A percentile compares a stretch with the other conserved stretches of the same genome.
Evolutionary conservation across 306 rosid species (phyloP).

Genomic region (Styphnolobium japonicum): DNA sequence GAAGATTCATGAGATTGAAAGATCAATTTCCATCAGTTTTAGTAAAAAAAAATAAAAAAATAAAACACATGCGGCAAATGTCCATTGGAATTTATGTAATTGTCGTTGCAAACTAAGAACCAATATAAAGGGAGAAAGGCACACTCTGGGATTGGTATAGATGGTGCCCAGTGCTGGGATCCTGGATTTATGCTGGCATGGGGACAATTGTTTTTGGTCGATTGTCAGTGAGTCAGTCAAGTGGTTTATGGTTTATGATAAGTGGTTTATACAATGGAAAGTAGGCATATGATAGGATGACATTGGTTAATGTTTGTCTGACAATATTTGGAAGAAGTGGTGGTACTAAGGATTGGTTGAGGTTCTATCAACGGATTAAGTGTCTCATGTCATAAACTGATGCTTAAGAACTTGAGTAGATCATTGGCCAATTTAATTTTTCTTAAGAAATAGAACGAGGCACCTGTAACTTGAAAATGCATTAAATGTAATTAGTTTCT

Average conservation of each 20-base stretch:
- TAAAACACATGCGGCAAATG: not conserved
- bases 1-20: not conserved
- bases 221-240: not conserved
- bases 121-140: not conserved
- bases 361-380: not conserved
- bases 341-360: not conserved
- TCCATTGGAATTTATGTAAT: not conserved
- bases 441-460: not conserved
- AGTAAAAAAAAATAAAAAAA: no score
- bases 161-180: not conserved
- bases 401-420: not conserved
- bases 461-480: slow-evolving; percentile 16
- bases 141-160: not conserved
- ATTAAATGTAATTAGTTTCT: not conserved
- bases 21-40: not conserved
- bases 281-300: not conserved
- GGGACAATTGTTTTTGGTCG: not conserved
- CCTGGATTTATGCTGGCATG: not conserved
- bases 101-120: not conserved
- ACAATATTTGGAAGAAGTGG: not conserved
- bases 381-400: not conserved
- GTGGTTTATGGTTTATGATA: slow-evolving; percentile 14
- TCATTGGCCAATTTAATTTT: not conserved
- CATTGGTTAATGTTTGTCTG: not conserved
- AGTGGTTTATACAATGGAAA: slow-evolving; percentile 10